Conservation (phyloP, 805 yeast species). For the Metschnikowia bowlesiae region DNA sequence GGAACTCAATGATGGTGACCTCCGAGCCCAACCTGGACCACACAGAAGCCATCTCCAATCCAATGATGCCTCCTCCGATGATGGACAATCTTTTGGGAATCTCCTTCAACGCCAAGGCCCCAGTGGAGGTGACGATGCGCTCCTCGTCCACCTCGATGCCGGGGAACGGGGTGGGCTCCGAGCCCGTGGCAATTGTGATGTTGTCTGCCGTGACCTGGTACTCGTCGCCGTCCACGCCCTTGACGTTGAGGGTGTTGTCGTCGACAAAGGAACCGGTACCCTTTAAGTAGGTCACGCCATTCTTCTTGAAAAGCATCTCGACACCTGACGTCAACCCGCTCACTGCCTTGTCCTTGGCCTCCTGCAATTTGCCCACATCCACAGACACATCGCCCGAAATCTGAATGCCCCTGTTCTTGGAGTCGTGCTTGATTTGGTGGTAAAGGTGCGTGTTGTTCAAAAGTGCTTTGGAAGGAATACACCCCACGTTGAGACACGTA, state of each 20-base stretch:
- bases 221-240: conserved; percentile 83
- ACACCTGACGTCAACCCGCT: conserved; percentile 88
- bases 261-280: conserved; percentile 87
- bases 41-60: conserved; percentile 98
- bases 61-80: conserved; percentile 99
- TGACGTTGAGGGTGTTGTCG: conserved; percentile 73
- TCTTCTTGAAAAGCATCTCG: conserved; percentile 91
- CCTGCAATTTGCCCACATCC: conserved; percentile 76
- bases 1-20: conserved; percentile 92
- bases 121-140: conserved; percentile 94
- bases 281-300: conserved; percentile 90
- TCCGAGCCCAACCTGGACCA: conserved; percentile 93
- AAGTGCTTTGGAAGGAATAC: conserved; percentile 96
- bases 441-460: conserved; percentile 91
- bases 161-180: conserved; percentile 98
- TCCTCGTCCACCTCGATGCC: conserved; percentile 95
- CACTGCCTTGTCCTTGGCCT: conserved; percentile 89
- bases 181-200: conserved; percentile 95
- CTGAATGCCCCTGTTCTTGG: conserved; percentile 86
- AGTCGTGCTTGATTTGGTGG: conserved; percentile 84
- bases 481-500: conserved; percentile 97
- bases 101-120: conserved; percentile 78
- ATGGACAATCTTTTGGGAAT: conserved; percentile 88
- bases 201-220: conserved; percentile 74
- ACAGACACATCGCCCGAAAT: conserved; percentile 67